A percentile compares a stretch with the other conserved stretches of the same genome.
Evolutionary conservation across 176 grass and related monocot genomes (phyloP).

Genomic region (Juncus inflexus): DNA sequence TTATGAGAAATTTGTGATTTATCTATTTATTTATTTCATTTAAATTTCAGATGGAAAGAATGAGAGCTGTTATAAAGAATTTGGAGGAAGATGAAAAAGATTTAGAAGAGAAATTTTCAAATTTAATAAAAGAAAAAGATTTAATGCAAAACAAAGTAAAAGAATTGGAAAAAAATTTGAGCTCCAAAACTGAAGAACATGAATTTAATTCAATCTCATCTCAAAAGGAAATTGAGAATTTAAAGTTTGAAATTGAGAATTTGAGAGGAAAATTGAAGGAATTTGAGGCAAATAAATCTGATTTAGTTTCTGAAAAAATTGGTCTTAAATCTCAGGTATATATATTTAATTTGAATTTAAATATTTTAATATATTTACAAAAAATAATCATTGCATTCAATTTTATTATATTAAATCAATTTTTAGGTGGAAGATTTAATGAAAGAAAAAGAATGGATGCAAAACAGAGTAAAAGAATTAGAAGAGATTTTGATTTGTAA

Average conservation of each 20-base stretch:
- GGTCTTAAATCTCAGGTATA: no score
- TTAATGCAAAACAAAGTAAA: conserved; percentile 42
- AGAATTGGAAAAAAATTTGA: conserved; percentile 24
- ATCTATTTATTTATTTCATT: not conserved
- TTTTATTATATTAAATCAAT: no score
- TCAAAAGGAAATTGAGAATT: conserved; percentile 34
- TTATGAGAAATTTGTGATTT: no score
- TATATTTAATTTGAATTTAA: no score
- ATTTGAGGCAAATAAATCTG: not conserved
- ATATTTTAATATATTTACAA: no score
- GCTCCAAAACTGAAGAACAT: conserved; percentile 20
- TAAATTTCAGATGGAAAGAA: not conserved
- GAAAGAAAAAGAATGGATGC: no score
- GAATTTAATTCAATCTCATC: conserved; percentile 34
- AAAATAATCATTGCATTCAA: no score
- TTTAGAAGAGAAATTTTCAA: conserved; percentile 38
- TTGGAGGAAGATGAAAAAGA: conserved; percentile 16
- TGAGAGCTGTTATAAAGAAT: not conserved
- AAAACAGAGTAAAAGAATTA: no score
- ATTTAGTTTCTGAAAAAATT: no score
- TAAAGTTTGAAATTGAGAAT: conserved; percentile 21
- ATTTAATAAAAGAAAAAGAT: conserved; percentile 54
- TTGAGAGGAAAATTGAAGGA: conserved; percentile 23
- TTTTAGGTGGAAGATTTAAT: no score
- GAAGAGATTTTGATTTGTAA: no score